phyloP scores from a whole-genome alignment of 345 rosid genomes.

The Eucalyptus marginata region DNA sequence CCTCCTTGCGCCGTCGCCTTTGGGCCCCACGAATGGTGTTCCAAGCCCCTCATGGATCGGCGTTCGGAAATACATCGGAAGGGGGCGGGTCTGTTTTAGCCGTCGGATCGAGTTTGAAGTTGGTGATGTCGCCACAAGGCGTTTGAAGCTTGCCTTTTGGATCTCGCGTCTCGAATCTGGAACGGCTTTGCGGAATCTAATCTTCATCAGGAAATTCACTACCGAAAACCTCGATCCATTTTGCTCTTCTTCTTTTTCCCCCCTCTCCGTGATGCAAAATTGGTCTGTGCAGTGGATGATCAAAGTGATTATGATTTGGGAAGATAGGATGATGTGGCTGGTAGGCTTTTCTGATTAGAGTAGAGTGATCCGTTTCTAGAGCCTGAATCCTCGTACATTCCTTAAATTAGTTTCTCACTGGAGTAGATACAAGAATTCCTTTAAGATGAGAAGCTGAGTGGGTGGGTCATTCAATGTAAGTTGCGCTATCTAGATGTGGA shows the following conservation, averaged over 20 bases:
- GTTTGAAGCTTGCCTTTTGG: background rate
- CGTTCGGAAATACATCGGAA: background rate
- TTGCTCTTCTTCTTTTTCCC: background rate
- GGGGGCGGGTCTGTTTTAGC: background rate
- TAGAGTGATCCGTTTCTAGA: no score
- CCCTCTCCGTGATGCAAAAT: background rate
- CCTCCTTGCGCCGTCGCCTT: no score
- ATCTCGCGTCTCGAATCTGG: background rate
- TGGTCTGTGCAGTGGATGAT: background rate
- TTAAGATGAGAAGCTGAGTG: background rate
- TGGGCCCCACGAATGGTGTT: background rate
- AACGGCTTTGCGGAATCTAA: background rate
- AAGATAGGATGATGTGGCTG: background rate
- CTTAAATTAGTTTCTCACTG: background rate
- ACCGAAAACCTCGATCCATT: background rate
- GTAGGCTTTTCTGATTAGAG: background rate
- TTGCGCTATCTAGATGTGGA: background rate
- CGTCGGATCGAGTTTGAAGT: background rate
- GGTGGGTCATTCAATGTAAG: background rate
- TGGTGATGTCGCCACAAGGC: background rate
- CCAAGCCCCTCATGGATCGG: background rate
- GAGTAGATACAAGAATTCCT: background rate
- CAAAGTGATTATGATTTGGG: background rate
- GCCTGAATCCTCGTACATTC: background rate
- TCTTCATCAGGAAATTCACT: background rate